Percentiles rank a stretch among this genome's conserved stretches.
Evolutionary conservation across 2,329 filamentous ascomycete genomes (phyloP).

Genomic region (Davidsoniella australis): DNA sequence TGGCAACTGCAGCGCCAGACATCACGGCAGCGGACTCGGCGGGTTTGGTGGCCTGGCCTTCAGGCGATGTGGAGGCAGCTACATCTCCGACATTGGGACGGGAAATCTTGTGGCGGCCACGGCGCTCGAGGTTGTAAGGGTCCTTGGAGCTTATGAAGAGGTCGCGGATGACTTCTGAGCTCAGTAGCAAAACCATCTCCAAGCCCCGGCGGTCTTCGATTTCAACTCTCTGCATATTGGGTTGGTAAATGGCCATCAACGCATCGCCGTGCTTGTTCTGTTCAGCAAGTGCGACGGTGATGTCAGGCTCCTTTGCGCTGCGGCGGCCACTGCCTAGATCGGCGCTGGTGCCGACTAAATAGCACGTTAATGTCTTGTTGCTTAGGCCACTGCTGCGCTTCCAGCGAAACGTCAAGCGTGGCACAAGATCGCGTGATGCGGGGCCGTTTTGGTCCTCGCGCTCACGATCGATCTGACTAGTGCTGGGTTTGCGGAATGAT

Average conservation of each 20-base stretch:
- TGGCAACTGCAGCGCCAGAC: conserved; percentile 22
- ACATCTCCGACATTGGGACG: conserved; percentile 2
- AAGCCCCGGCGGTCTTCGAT: conserved; percentile 88
- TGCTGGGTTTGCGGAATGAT: conserved; percentile 65
- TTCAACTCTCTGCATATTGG: conserved; percentile 77
- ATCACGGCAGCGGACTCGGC: conserved; percentile 18
- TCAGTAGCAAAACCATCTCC: conserved; percentile 59
- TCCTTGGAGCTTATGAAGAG: conserved; percentile 46
- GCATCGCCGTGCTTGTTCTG: conserved; percentile 42
- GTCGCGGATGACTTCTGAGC: conserved; percentile 47
- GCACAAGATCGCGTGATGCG: conserved; percentile 33
- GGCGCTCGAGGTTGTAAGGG: conserved; percentile 60
- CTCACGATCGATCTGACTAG: conserved; percentile 60
- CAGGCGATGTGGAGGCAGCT: conserved; percentile 12
- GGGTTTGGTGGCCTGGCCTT: conserved; percentile 11
- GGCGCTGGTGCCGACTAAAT: conserved; percentile 61
- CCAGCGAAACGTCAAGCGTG: conserved; percentile 75
- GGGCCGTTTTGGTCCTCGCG: conserved; percentile 23
- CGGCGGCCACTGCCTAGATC: conserved; percentile 39
- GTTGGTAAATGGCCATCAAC: conserved; percentile 71
- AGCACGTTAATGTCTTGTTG: conserved; percentile 77
- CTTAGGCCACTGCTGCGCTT: conserved; percentile 39
- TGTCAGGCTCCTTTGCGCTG: conserved; percentile 84
- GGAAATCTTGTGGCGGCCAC: conserved; percentile 21
- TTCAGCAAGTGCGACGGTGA: conserved; percentile 79